Conservation (phyloP, 176 grass and related monocot species). For the Dactylis glomerata region DNA sequence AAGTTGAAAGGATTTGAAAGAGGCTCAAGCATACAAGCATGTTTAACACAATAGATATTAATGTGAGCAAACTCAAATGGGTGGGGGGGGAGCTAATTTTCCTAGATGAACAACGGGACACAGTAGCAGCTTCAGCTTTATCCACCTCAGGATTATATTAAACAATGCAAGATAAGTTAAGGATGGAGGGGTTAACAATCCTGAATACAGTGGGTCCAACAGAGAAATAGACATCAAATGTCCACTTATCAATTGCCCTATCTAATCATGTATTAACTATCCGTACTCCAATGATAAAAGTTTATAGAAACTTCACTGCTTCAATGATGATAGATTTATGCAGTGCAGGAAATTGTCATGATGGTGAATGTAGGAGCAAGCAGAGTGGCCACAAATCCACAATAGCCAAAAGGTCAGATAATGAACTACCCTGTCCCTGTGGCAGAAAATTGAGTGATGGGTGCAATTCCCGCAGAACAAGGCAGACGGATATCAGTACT, state of each 20-base stretch:
- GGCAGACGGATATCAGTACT: neutral
- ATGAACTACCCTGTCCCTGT: neutral
- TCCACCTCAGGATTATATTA: neutral
- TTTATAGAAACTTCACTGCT: neutral
- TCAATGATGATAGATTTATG: neutral
- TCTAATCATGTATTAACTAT: neutral
- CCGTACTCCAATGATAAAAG: neutral
- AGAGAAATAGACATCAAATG: neutral
- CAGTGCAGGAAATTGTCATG: neutral
- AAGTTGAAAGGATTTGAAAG: neutral
- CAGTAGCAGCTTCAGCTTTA: constrained; percentile 3
- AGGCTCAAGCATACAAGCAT: neutral
- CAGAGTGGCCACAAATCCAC: neutral
- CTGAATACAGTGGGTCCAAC: neutral
- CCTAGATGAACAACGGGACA: neutral
- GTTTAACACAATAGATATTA: neutral
- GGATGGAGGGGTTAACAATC: neutral
- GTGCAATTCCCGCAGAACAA: neutral
- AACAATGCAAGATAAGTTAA: constrained; percentile 2
- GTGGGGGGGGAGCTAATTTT: neutral
- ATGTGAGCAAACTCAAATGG: neutral
- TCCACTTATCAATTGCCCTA: neutral
- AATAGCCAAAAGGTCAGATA: neutral
- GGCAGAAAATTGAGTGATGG: neutral
- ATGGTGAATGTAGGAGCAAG: neutral